Evolutionary conservation across 805 yeast genomes (phyloP).

Genomic region (Candida oleophila): DNA sequence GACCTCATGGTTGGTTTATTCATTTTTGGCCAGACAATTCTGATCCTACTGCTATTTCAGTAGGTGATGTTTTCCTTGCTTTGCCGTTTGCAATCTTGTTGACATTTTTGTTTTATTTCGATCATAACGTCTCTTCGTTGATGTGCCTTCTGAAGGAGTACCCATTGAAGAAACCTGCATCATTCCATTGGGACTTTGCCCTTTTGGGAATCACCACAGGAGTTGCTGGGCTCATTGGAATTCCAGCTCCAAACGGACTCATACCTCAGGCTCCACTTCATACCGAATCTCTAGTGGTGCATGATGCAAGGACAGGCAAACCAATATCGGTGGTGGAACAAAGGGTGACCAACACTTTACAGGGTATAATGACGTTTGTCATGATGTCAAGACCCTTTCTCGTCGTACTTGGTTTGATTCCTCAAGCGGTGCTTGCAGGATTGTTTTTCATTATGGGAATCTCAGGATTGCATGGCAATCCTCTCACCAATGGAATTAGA

Average conservation of each 20-base stretch:
- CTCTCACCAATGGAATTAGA: conserved; percentile 58
- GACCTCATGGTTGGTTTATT: conserved; percentile 72
- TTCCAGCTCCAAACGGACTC: conserved; percentile 95
- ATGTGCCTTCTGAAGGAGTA: conserved; percentile 86
- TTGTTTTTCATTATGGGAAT: conserved; percentile 92
- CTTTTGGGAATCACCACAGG: conserved; percentile 86
- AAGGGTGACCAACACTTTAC: conserved; percentile 77
- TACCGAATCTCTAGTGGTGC: conserved; percentile 70
- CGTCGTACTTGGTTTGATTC: conserved; percentile 76
- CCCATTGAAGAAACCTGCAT: conserved; percentile 80
- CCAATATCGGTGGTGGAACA: conserved; percentile 79
- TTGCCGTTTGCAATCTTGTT: conserved; percentile 87
- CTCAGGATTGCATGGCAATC: conserved; percentile 69
- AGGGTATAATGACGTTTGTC: conserved; percentile 80
- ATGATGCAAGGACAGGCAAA: conserved; percentile 35
- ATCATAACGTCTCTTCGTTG: conserved; percentile 90
- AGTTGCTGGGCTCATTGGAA: conserved; percentile 79
- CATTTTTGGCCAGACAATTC: conserved; percentile 58
- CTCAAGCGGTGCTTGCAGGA: conserved; percentile 92
- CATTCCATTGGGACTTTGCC: conserved; percentile 91
- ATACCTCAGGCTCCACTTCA: conserved; percentile 98
- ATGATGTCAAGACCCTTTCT: conserved; percentile 89
- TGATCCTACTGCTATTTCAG: conserved; percentile 45
- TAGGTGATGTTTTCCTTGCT: conserved; percentile 81
- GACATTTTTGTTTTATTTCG: conserved; percentile 86